Evolutionary conservation across 2,329 filamentous ascomycete genomes (phyloP), one percentile per base, ranked within the genome.

Genomic region (Diaporthe eres): DNA sequence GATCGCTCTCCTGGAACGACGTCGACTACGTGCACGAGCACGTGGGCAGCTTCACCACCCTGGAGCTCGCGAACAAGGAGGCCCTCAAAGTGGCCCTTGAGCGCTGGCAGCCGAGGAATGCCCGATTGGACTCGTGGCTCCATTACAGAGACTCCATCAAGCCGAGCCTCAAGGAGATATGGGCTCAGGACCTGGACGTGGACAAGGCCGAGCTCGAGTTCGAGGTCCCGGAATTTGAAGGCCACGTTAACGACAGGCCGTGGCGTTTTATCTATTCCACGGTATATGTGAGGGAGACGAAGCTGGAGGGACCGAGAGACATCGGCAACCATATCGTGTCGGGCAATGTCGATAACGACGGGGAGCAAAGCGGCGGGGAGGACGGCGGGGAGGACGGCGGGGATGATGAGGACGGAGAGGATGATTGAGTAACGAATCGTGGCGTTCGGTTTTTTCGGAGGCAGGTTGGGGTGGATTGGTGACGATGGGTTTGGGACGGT

Each of bases 281-380:
- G 9, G 63, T 76, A 2, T 28, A 19, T 12, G 75, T 76, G 34
- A 44, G 34, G 2, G 63, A 74, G 57, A 28, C 51, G 9, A 70
- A 22, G 12, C 57, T 74, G 13, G 71, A 74, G 49, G 75, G 75
- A 1, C 75, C 75, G 0, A 57, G 72, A 47, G 75, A 76, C 8
- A 71, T 74, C 15, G 71, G 55, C 13, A 49, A 55, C 17, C 31
- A 71, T 12, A 58, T 74, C 19, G 49, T 39, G 28, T 19, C 39
- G 28, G 57, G 53, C 31, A 63, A n/a, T 2, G 42, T 34, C 1
- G 78, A n/a, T 6, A 60, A 60, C 3, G 34, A 53, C 17, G 60
- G 42, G 13, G 19, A 51, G 68, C 2, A 72, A 2, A 17, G 22
- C 8, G 12, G 4, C 3, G 70, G 28, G 6, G 34, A 31, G 19